phyloP scores from a whole-genome alignment of 2,329 filamentous ascomycete species.

The Dactylellina sp. region DNA sequence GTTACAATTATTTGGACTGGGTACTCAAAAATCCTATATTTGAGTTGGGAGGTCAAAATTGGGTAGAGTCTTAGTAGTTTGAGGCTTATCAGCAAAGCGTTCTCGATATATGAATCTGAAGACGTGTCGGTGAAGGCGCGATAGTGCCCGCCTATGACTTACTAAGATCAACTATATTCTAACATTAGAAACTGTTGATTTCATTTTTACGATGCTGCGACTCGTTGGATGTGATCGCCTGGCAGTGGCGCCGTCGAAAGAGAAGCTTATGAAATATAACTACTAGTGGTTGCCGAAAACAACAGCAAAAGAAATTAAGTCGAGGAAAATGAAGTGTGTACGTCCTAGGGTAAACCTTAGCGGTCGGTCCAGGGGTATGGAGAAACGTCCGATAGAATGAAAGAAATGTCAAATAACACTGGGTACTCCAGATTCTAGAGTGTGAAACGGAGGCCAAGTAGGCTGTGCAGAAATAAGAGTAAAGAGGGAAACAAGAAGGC shows the following conservation, averaged over 20 bases:
- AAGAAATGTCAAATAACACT: constrained; percentile 52
- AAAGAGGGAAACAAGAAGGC: constrained; percentile 15
- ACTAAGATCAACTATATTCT: constrained; percentile 47
- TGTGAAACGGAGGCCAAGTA: constrained; percentile 31
- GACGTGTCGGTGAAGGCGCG: constrained; percentile 23
- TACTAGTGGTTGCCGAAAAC: constrained; percentile 31
- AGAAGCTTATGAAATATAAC: constrained; percentile 56
- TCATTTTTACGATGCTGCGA: constrained; percentile 48
- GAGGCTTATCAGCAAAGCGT: constrained; percentile 51
- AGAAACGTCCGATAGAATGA: constrained; percentile 16
- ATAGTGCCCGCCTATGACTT: constrained; percentile 35
- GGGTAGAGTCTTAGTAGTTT: constrained; percentile 33
- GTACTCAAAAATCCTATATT: constrained; percentile 31
- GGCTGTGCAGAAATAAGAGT: constrained; percentile 49
- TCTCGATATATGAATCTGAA: constrained; percentile 51
- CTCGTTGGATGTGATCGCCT: constrained; percentile 47
- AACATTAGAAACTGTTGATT: constrained; percentile 55
- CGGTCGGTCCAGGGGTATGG: constrained; percentile 37
- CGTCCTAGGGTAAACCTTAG: constrained; percentile 30
- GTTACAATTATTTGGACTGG: constrained; percentile 29
- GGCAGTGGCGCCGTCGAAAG: constrained; percentile 45
- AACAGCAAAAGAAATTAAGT: constrained; percentile 44
- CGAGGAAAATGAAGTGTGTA: constrained; percentile 17
- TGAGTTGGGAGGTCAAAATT: constrained; percentile 41
- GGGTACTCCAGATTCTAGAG: constrained; percentile 21